A percentile compares a stretch with the other conserved stretches of the same genome.
Conservation (phyloP, 495 filamentous ascomycete species). For the Lentithecium fluviatile region DNA sequence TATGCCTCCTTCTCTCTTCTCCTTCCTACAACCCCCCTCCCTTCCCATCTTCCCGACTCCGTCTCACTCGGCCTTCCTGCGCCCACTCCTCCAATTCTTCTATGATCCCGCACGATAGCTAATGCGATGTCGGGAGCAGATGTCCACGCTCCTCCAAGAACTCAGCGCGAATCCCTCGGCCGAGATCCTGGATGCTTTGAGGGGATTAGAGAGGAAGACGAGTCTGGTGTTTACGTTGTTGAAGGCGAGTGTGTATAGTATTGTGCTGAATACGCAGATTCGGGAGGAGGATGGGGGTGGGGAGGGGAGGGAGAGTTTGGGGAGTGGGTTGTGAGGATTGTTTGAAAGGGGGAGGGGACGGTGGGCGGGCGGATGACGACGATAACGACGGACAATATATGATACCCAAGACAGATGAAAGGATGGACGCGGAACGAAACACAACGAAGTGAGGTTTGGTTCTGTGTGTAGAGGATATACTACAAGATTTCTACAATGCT, state of each 20-base stretch:
- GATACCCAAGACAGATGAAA: too few species aligned
- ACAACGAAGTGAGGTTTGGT: not conserved
- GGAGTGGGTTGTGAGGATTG: not conserved
- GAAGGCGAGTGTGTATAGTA: constrained; percentile 97
- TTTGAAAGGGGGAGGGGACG: not conserved
- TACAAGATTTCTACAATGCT: constrained; percentile 14
- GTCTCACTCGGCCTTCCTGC: constrained; percentile 3
- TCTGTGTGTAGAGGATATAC: not conserved
- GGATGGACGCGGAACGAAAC: not conserved
- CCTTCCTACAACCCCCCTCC: not conserved
- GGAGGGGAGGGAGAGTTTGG: constrained; percentile 7
- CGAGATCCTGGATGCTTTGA: constrained; percentile 78
- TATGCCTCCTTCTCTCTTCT: constrained; percentile 1
- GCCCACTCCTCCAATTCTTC: not conserved
- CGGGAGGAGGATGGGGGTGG: constrained; percentile 52
- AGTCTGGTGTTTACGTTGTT: constrained; percentile 89
- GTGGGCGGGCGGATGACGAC: not conserved
- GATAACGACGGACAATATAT: constrained; percentile 3
- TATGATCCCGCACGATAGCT: too few species aligned
- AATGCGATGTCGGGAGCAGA: too few species aligned
- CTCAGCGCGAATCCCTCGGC: constrained; percentile 63
- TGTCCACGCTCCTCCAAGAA: constrained; percentile 59
- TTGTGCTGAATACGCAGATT: constrained; percentile 96
- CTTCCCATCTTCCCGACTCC: not conserved
- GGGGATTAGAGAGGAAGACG: constrained; percentile 89